These are phyloP conservation scores for Fusarium nelsonii DNA, from an alignment of 2,329 filamentous ascomycete species.

Conservation along the genomic window DNA sequence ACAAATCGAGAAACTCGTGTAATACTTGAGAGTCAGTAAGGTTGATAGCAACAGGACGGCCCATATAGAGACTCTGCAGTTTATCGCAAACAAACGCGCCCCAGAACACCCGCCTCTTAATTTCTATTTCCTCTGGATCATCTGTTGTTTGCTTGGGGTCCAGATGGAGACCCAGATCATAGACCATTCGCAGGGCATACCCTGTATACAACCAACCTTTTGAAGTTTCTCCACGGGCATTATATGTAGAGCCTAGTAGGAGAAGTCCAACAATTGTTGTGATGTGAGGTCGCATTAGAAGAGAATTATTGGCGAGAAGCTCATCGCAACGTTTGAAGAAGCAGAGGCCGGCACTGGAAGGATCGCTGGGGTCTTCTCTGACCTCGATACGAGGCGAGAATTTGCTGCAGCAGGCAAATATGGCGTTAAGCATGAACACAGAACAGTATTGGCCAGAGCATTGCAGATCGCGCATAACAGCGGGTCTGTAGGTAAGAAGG, in stretches of 20 bases:
- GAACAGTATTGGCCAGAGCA: slow-evolving; percentile 13
- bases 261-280: slow-evolving; percentile 15
- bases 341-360: not conserved
- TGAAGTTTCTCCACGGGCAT: slow-evolving; percentile 19
- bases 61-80: slow-evolving; percentile 10
- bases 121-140: slow-evolving; percentile 11
- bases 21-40: slow-evolving; percentile 8
- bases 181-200: slow-evolving; percentile 12
- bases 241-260: slow-evolving; percentile 12
- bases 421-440: slow-evolving; percentile 17
- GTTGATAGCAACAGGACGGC: slow-evolving; percentile 15
- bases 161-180: slow-evolving; percentile 11
- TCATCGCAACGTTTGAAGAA: slow-evolving; percentile 19
- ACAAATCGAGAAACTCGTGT: slow-evolving; percentile 11
- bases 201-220: slow-evolving; percentile 24
- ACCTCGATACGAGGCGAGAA: slow-evolving; percentile 12
- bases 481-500: slow-evolving; percentile 14
- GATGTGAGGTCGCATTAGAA: slow-evolving; percentile 5
- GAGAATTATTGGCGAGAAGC: not conserved
- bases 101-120: slow-evolving; percentile 13
- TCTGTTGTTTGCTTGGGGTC: slow-evolving; percentile 8
- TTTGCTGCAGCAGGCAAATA: slow-evolving; percentile 19
- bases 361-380: not conserved
- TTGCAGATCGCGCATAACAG: slow-evolving; percentile 13
- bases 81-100: slow-evolving; percentile 59